A percentile compares a stretch with the other conserved stretches of the same genome.
Evolutionary conservation across 2,329 filamentous ascomycete genomes (phyloP).

Genomic region (Aurifilum marmelostoma): DNA sequence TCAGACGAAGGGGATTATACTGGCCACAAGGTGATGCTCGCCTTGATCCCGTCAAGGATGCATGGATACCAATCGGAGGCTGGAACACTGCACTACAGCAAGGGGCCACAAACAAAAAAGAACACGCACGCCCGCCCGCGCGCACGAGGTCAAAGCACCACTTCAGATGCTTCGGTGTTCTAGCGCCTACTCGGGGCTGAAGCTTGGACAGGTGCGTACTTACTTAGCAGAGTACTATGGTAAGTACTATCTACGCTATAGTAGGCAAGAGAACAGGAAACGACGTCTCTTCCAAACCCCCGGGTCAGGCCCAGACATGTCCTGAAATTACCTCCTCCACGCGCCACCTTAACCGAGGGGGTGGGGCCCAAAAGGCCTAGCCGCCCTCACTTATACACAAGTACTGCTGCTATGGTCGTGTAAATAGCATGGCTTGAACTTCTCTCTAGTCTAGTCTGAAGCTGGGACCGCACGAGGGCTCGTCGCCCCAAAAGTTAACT

Average conservation of each 20-base stretch:
- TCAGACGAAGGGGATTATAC: neutral
- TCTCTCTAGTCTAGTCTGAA: neutral
- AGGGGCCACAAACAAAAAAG: neutral
- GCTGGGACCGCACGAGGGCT: neutral
- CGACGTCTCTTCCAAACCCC: neutral
- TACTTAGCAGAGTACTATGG: neutral
- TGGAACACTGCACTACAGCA: neutral
- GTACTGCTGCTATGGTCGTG: neutral
- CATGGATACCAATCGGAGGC: neutral
- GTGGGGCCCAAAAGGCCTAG: neutral
- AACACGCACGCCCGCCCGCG: neutral
- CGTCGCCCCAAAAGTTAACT: neutral
- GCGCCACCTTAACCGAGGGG: neutral
- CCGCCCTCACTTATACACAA: neutral
- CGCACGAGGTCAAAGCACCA: neutral
- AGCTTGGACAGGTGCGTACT: neutral
- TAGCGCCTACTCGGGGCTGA: neutral
- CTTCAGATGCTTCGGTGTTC: constrained; percentile 4
- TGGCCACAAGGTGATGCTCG: neutral
- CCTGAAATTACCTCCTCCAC: constrained; percentile 3
- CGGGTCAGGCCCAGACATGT: neutral
- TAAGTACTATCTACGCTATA: too few species aligned
- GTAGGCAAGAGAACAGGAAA: too few species aligned
- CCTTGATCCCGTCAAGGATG: too few species aligned
- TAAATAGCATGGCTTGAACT: neutral